Evolutionary conservation across 352 stramenopile genomes (phyloP).

Genomic region (Phytopythium aichiense): DNA sequence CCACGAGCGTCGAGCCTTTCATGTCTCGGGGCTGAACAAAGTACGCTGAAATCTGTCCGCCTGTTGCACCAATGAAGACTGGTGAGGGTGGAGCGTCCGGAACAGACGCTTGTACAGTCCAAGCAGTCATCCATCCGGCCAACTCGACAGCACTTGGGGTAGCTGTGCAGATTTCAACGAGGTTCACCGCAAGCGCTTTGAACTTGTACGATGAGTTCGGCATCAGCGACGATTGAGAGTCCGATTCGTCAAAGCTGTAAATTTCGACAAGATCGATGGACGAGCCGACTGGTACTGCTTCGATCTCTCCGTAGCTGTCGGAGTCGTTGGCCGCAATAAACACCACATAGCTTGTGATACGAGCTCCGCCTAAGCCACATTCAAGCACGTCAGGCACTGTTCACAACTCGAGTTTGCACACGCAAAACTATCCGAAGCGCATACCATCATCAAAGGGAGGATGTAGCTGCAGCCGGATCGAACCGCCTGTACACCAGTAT

Average conservation of each 20-base stretch:
- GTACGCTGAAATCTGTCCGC: slow-evolving; percentile 40
- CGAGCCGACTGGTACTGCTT: slow-evolving; percentile 17
- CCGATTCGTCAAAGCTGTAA: slow-evolving; percentile 16
- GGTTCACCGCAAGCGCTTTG: slow-evolving; percentile 46
- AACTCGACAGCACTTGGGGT: slow-evolving; percentile 14
- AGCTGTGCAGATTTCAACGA: slow-evolving; percentile 36
- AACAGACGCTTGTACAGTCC: slow-evolving; percentile 24
- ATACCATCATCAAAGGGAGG: slow-evolving; percentile 39
- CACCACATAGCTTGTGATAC: slow-evolving; percentile 51
- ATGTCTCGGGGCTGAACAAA: slow-evolving; percentile 46
- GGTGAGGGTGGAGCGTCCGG: slow-evolving; percentile 35
- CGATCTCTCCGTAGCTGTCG: slow-evolving; percentile 28
- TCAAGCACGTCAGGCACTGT: not conserved
- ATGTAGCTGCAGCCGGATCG: slow-evolving; percentile 31
- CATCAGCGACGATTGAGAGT: slow-evolving; percentile 16
- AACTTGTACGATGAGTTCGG: slow-evolving; percentile 42
- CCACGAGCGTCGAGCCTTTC: slow-evolving; percentile 35
- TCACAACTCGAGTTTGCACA: not conserved
- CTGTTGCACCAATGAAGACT: slow-evolving; percentile 49
- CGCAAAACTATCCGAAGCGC: not conserved
- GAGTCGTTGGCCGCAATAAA: slow-evolving; percentile 37
- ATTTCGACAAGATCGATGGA: slow-evolving; percentile 30
- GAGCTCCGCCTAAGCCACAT: slow-evolving; percentile 29
- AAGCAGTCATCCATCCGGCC: slow-evolving; percentile 11
- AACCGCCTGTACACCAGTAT: slow-evolving; percentile 27